phyloP scores from a whole-genome alignment of 345 rosid species.

The Cardamine resedifolia region DNA sequence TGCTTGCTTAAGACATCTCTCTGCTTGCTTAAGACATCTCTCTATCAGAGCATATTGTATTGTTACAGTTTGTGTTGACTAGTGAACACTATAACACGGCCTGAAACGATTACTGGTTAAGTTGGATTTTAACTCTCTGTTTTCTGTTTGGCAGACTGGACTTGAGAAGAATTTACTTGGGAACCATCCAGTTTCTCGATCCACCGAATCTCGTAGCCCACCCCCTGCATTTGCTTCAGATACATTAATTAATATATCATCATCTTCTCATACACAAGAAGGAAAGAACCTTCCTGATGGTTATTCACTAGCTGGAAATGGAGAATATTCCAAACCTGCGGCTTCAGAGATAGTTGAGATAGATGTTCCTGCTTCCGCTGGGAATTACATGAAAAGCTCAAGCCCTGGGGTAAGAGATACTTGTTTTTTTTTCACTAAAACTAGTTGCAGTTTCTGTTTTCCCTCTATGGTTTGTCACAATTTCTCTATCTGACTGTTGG shows the following conservation, averaged over 20 bases:
- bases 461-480: not conserved
- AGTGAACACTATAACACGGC: not conserved
- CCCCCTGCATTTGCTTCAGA: constrained; percentile 84
- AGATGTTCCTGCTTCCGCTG: constrained; percentile 73
- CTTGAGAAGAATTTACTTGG: constrained; percentile 85
- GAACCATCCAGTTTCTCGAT: constrained; percentile 72
- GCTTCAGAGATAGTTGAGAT: constrained; percentile 85
- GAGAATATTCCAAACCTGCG: constrained; percentile 50
- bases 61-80: not conserved
- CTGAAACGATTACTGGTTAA: constrained; percentile 1
- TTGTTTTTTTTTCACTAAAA: not conserved
- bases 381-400: constrained; percentile 61
- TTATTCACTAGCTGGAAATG: constrained; percentile 41
- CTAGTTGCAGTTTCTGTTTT: not conserved
- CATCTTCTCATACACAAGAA: constrained; percentile 44
- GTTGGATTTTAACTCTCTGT: constrained; percentile 6
- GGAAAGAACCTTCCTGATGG: constrained; percentile 47
- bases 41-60: not conserved
- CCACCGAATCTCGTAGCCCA: constrained; percentile 56
- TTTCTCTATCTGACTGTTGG: constrained; percentile 8
- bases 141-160: constrained; percentile 62
- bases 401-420: constrained; percentile 74
- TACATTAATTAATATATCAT: constrained; percentile 50
- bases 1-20: too few relatives aligned
- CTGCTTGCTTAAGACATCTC: too few relatives aligned